These are phyloP conservation scores for Verticillium albo-atrum DNA, from an alignment of 2,329 filamentous ascomycete genomes.

Conservation along the genomic window DNA sequence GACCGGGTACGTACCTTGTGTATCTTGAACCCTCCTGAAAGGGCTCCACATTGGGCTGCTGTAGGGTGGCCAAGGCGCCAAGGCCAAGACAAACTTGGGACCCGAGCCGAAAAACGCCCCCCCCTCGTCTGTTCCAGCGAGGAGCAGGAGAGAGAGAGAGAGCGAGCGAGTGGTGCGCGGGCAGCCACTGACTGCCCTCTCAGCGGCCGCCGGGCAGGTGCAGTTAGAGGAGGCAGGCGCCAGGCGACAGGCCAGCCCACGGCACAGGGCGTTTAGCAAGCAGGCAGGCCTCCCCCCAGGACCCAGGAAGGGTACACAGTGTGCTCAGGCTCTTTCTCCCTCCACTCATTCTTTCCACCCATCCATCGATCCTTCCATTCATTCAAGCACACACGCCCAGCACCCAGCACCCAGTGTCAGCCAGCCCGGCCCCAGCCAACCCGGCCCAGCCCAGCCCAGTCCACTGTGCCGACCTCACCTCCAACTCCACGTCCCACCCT, in stretches of 20 bases:
- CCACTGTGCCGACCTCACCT: conserved; percentile 2
- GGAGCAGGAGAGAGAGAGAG: neutral
- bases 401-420: too few species aligned
- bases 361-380: neutral
- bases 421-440: neutral
- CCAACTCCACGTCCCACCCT: neutral
- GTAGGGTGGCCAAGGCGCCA: neutral
- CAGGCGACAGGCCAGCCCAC: neutral
- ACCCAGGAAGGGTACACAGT: neutral
- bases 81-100: neutral
- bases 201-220: too few species aligned
- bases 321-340: neutral
- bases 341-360: neutral
- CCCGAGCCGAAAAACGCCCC: neutral
- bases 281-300: too few species aligned
- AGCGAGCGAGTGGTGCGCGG: neutral
- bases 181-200: too few species aligned
- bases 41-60: neutral
- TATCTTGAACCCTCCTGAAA: neutral
- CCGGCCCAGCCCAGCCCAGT: conserved; percentile 5
- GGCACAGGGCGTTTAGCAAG: neutral
- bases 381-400: too few species aligned
- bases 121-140: neutral
- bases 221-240: neutral
- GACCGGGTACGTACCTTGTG: neutral